These are phyloP conservation scores for Apium graveolens DNA, from an alignment of 129 eudicot genomes.

Conservation along the genomic window DNA sequence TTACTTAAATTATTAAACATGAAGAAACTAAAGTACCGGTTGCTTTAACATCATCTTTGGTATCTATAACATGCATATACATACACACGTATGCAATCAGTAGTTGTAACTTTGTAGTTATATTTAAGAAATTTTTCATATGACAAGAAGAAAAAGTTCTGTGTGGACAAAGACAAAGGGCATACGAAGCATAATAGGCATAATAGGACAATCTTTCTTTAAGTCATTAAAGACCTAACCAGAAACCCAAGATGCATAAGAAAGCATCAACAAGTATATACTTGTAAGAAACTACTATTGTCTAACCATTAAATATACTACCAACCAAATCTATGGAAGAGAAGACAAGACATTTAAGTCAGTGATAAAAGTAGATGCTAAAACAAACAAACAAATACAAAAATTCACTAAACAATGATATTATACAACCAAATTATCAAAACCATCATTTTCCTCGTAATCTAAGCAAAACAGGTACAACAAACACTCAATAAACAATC, in stretches of 20 bases:
- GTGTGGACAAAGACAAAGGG: too few species aligned
- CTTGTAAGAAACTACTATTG: neutral
- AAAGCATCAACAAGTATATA: neutral
- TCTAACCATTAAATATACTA: neutral
- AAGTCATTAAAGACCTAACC: neutral
- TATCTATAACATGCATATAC: too few species aligned
- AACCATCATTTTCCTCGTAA: neutral
- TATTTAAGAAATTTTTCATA: too few species aligned
- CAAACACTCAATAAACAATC: neutral
- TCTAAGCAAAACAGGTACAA: neutral
- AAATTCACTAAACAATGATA: neutral
- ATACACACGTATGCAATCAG: too few species aligned
- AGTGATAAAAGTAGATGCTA: neutral
- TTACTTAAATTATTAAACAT: too few species aligned
- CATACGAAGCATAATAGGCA: too few species aligned
- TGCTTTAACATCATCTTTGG: too few species aligned
- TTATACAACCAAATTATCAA: neutral
- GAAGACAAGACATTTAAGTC: neutral
- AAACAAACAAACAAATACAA: slow-evolving; percentile 4
- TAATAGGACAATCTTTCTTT: too few species aligned
- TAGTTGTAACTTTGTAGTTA: too few species aligned
- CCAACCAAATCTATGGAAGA: neutral
- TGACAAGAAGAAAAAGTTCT: too few species aligned
- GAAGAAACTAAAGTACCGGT: too few species aligned
- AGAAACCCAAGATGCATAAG: neutral